These are phyloP conservation scores for Thermochaetoides thermophila DNA, from an alignment of 495 filamentous ascomycete species.

Conservation along the genomic window DNA sequence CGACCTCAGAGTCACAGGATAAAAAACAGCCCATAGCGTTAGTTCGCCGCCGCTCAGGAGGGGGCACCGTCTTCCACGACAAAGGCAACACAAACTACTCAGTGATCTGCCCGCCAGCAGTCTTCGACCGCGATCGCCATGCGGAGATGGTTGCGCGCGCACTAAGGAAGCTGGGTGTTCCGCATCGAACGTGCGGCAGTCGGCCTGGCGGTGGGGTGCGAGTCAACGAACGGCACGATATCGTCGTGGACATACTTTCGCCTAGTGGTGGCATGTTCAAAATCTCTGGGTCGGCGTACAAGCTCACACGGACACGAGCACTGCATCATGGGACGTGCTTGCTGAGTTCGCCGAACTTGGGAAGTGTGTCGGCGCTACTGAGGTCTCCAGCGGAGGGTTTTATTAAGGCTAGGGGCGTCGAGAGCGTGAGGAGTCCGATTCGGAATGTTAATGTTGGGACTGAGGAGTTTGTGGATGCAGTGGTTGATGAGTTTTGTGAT, in stretches of 20 bases:
- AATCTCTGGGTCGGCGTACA: conserved; percentile 86
- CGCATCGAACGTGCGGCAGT: too few relatives aligned
- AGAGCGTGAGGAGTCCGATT: conserved; percentile 77
- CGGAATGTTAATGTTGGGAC: conserved; percentile 49
- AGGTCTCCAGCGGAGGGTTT: conserved; percentile 57
- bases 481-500: conserved; percentile 33
- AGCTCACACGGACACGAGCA: conserved; percentile 60
- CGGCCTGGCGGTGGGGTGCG: conserved; percentile 27
- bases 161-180: conserved; percentile 38
- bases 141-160: conserved; percentile 81
- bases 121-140: conserved; percentile 73
- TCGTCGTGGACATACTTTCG: conserved; percentile 48
- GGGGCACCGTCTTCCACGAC: conserved; percentile 90
- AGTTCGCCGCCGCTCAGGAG: conserved; percentile 72
- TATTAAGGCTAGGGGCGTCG: conserved; percentile 74
- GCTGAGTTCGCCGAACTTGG: conserved; percentile 54
- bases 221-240: conserved; percentile 88
- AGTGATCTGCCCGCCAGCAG: conserved; percentile 61
- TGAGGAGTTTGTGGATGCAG: conserved; percentile 36
- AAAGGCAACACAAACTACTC: conserved; percentile 83
- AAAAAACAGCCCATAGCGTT: conserved; percentile 30
- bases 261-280: conserved; percentile 40
- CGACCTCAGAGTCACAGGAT: conserved; percentile 2
- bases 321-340: conserved; percentile 90
- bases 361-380: conserved; percentile 47